Base-by-base conservation (phyloP, 805 yeast genomes). In the Saccharomyces paradoxus region DNA sequence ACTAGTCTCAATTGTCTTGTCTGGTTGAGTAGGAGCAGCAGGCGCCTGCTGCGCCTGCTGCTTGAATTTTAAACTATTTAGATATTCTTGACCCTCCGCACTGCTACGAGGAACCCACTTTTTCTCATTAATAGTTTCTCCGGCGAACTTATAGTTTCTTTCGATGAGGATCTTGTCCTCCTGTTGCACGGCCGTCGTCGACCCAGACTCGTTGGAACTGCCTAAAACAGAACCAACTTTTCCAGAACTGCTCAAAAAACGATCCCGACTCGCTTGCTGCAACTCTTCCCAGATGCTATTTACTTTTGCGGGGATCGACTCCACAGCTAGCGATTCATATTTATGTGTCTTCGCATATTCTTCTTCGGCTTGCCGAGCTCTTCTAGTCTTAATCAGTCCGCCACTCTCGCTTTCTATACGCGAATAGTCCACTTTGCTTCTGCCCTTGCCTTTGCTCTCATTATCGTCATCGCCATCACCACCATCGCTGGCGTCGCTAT, bases 71-170 rank as follows among this genome's bases (percentile, higher is more conserved):
- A 82, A 71, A 1, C 86, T 81, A 56, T 79, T 81, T 47, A 88
- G 68, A 63, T 85, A 89, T 21, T 91, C 96, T 60, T 81, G 82
- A 0, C 95, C 98, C 67, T 89, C 97, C 13, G 94, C 94, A 8
- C 96, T 86, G 49, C 81, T 77, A 7, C 78, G 79, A 49, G 82
- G 86, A 1, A 94, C 97, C 70, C 78, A 75, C 69, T 88, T 89
- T 56, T 84, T 84, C 63, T 91, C 96, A 0, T 86, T 81, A 1
- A 86, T 77, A 2, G 82, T 75, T 62, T 87, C 87, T 5, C 97
- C 97, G 0, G 99, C 98, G 77, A 89, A 92, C 55, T 87, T 86
- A 66, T 88, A 92, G 2, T 84, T 81, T 58, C 94, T 77, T 56
- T 81, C 83, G 54, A 92, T 90, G 61, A 82, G 81, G 54, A 92